Evolutionary conservation across 1,139 yeast species (phyloP).

Genomic region (Candida pseudoviswanathii): DNA sequence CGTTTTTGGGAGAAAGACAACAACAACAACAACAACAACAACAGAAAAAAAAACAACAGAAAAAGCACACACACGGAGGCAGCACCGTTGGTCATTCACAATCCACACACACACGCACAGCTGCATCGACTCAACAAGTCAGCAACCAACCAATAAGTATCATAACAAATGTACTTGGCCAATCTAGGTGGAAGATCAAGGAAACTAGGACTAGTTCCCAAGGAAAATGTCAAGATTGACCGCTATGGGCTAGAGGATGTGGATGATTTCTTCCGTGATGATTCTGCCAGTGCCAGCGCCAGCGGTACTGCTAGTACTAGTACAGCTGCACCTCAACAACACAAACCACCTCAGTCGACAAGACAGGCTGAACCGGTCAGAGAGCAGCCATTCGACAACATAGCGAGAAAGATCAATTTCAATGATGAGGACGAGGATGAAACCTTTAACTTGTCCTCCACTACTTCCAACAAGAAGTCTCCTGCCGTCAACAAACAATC

Average conservation of each 20-base stretch:
- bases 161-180: conserved; percentile 46
- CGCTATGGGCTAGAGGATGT: conserved; percentile 77
- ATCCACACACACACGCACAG: neutral
- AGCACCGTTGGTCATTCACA: no score
- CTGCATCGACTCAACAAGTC: neutral
- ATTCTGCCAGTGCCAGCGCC: no score
- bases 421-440: conserved; percentile 35
- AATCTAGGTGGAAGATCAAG: conserved; percentile 58
- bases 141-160: no score
- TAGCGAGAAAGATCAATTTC: conserved; percentile 42
- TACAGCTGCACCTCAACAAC: conserved; percentile 11
- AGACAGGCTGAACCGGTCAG: conserved; percentile 6
- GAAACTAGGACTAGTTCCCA: conserved; percentile 60
- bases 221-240: conserved; percentile 56
- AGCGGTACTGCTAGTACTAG: no score
- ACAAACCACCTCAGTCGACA: neutral
- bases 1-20: neutral
- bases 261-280: conserved; percentile 66
- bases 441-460: conserved; percentile 35
- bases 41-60: no score
- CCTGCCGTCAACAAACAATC: conserved; percentile 28
- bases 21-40: no score
- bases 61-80: no score
- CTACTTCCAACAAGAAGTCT: conserved; percentile 17
- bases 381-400: conserved; percentile 16